Base-by-base conservation (phyloP, 2,329 filamentous ascomycete genomes). In the Botrytis hyacinthi region DNA sequence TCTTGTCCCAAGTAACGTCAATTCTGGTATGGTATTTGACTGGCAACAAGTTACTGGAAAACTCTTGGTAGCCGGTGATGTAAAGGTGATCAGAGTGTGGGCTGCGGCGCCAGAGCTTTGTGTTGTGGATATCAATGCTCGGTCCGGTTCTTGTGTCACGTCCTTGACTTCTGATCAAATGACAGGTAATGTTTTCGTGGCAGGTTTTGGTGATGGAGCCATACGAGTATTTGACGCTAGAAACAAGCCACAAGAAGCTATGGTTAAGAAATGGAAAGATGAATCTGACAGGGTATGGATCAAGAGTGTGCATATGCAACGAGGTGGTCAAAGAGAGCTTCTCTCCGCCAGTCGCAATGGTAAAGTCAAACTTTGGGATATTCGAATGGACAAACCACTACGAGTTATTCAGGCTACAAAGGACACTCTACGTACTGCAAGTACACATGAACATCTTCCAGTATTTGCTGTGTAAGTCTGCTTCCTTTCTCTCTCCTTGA, bases 41-140 rank as follows among this genome's bases (percentile, higher is more conserved):
- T 99, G 96, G 96, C 95, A 98, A 82, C 96, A 99, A 83, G 95
- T 97, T n/a, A 93, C 94, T 78, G 96, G 96, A 12, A 93, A 94
- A 75, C 91, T 97, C 12, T 87, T 99, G n/a, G 96, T 98, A 46
- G 96, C 96, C 18, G 96, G 96, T 62, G 96, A 99, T 81, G 94
- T 98, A 71, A 93, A 96, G 73, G 93, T 98, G 48, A 98, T 99
- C 78, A 89, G 95, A 51, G 93, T 98, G 48, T 99, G 96, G 96
- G 96, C 97, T 80, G 95, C 95, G 26, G 94, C 93, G 12, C 93
- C 93, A 61, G 96, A 99, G 85, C 92, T 96, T 54, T 98, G 95
- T 83, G 89, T 94, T 71, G 93, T 91, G 85, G 96, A 99, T 81
- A 98, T 99, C 70, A 94, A 95, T 48, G 96, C 96, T 18, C 91